phyloP scores from a whole-genome alignment of 2,329 filamentous ascomycete species.

The Emergomyces africanus region DNA sequence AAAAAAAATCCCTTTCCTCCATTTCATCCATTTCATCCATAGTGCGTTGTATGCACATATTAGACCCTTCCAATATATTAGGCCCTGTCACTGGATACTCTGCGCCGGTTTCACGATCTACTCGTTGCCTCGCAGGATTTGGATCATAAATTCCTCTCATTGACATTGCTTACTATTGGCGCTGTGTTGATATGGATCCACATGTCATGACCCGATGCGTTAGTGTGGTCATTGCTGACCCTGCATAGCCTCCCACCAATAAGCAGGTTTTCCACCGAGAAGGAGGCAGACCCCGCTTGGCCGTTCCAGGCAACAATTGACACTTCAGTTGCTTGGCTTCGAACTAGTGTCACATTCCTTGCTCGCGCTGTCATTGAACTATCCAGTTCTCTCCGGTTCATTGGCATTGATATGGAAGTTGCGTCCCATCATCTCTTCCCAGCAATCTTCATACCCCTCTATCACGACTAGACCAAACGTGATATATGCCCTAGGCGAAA shows the following conservation, averaged over 20 bases:
- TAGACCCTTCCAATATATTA: too few relatives aligned
- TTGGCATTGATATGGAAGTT: not conserved
- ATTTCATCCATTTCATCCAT: not conserved
- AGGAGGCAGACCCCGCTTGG: not conserved
- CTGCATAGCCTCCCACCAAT: not conserved
- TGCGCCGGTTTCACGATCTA: not conserved
- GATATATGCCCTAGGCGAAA: not conserved
- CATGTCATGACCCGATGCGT: not conserved
- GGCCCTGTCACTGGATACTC: not conserved
- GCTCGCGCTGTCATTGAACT: not conserved
- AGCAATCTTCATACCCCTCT: not conserved
- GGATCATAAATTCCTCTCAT: not conserved
- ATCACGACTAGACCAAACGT: not conserved
- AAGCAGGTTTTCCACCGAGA: not conserved
- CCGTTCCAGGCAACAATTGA: not conserved
- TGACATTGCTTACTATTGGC: not conserved
- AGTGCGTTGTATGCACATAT: not conserved
- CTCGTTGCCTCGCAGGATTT: too few relatives aligned
- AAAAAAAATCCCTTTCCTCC: too few relatives aligned
- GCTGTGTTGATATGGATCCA: not conserved
- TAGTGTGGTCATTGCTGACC: not conserved
- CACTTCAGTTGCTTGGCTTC: not conserved
- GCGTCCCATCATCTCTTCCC: not conserved
- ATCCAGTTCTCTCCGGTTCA: not conserved
- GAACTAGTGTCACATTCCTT: not conserved